Conservation (phyloP, 306 rosid genomes). For the Castanea sativa region DNA sequence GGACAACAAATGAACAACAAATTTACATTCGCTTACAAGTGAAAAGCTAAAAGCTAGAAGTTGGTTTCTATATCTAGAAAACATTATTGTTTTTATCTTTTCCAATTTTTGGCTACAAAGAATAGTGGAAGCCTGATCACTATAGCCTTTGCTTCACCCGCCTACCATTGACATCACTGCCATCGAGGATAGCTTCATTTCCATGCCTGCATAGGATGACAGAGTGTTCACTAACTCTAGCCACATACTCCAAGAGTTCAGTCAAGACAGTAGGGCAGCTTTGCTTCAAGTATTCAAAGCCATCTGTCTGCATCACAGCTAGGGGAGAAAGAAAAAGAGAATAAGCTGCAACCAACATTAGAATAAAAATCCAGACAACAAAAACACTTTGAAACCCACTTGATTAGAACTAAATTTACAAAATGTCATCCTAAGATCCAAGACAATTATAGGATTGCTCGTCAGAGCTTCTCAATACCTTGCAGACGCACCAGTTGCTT, state of each 20-base stretch:
- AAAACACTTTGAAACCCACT: not conserved
- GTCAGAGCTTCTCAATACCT: not conserved
- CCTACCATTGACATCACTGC: constrained; percentile 82
- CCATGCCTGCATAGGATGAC: constrained; percentile 53
- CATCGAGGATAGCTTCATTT: constrained; percentile 67
- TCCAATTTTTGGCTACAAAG: constrained; percentile 19
- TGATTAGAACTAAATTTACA: not conserved
- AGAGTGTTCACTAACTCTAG: constrained; percentile 72
- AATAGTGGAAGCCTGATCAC: constrained; percentile 20
- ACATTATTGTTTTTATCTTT: constrained; percentile 28
- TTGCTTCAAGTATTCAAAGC: constrained; percentile 82
- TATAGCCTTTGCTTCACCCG: constrained; percentile 91
- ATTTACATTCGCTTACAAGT: constrained; percentile 48
- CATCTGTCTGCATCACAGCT: constrained; percentile 95
- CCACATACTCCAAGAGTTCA: constrained; percentile 84
- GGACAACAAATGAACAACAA: constrained; percentile 23
- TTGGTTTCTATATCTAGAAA: constrained; percentile 34
- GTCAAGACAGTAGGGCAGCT: constrained; percentile 84
- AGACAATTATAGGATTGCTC: not conserved
- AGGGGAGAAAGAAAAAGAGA: constrained; percentile 16
- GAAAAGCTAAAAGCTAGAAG: constrained; percentile 30
- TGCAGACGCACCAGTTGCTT: not conserved
- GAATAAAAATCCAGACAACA: not conserved
- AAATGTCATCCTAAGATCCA: not conserved
- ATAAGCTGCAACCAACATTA: constrained; percentile 10